Evolutionary conservation across 1,284 basidiomycete species (phyloP), one percentile per base, ranked within the genome.

Genomic region (Moesziomyces parantarcticus): DNA sequence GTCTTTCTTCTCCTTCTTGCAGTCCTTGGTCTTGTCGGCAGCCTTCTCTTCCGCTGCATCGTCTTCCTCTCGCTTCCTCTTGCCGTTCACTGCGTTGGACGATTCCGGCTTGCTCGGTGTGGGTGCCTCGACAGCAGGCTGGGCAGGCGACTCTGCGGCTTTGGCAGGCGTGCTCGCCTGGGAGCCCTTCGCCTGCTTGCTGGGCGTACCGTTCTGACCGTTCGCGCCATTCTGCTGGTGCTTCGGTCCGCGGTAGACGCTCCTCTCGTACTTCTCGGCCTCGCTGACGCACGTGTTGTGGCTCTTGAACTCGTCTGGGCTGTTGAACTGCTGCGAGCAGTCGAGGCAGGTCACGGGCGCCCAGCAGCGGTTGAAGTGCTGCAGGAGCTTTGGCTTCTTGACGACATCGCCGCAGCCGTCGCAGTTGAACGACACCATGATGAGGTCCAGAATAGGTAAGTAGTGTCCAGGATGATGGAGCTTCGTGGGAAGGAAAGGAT

Each of bases 201-300:
- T 34, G 0, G 64, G 58, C n/a, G 60, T 64, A 5, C 9, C 29
- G n/a, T 54, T 45, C 34, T 22, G 39, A 7, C 50, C 51, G 20
- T 58, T 52, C 20, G 41, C 42, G 10, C 56, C 56, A 34, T 58
- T 58, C 23, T 53, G 50, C 18, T 59, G 51, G 42, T 62, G 61
- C 53, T 75, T 75, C 0, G 72, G 72, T 0, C 67, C 72, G 21
- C 63, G 58, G 29, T 75, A 75, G 0, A 75, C 67, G 48, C 50
- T 71, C 55, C 80, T 77, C 54, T 83, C 78, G 62, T 84, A 84
- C 53, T 83, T 83, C 48, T 84, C 75, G 10, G 79, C 82, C 43
- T 84, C 83, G 43, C 76, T 79, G 53, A 84, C 72, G 50, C 83
- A 84, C n/a, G 76, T 74, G 23, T 79, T 82, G 59, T 84, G 83